These are phyloP conservation scores for Hylodesmum podocarpum DNA, from an alignment of 306 rosid genomes.

Conservation along the genomic window DNA sequence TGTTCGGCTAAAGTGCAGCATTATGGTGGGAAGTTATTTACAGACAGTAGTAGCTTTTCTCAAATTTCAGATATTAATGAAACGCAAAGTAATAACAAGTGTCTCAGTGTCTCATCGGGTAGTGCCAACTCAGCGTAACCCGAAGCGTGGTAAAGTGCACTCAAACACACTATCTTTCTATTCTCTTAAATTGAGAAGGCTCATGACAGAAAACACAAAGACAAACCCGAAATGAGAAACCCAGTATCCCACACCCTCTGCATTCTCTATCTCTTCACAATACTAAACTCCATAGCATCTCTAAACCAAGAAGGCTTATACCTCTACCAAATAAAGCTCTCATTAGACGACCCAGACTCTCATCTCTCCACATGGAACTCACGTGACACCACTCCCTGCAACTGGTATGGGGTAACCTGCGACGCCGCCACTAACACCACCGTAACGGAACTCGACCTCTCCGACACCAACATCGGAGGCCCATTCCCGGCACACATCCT, in stretches of 20 bases:
- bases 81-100: background rate
- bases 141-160: conserved; percentile 29
- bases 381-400: conserved; percentile 62
- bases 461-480: conserved; percentile 60
- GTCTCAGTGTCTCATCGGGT: too few relatives aligned
- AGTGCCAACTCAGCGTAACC: conserved; percentile 21
- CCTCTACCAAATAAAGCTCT: conserved; percentile 54
- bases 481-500: conserved; percentile 54
- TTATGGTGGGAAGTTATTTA: background rate
- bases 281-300: background rate
- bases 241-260: background rate
- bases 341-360: conserved; percentile 58
- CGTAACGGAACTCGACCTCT: conserved; percentile 58
- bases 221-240: background rate
- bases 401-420: conserved; percentile 69
- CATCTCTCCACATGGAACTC: conserved; percentile 60
- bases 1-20: too few relatives aligned
- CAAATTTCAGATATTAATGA: background rate
- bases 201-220: too few relatives aligned
- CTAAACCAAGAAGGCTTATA: conserved; percentile 76
- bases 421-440: background rate
- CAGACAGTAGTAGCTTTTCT: too few relatives aligned
- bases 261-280: background rate
- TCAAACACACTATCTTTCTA: conserved; percentile 9
- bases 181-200: background rate